These are phyloP conservation scores for Auricularia sp. DNA, from an alignment of 768 basidiomycete genomes.

Conservation along the genomic window DNA sequence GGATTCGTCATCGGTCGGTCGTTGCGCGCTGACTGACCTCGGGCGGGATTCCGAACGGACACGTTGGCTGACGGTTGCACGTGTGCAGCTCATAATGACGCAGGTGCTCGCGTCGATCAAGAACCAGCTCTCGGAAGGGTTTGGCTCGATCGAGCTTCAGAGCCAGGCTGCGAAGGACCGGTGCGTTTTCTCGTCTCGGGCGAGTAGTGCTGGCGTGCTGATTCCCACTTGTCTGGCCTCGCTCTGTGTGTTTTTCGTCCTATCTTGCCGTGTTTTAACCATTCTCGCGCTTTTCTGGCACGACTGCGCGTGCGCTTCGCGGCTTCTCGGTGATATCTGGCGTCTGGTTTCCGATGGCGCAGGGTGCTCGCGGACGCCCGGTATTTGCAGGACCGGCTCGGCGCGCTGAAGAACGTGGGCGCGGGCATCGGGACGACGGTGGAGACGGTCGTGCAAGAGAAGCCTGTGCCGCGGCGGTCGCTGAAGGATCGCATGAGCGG, in stretches of 20 bases:
- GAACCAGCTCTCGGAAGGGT: slow-evolving; percentile 81
- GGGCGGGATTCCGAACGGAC: neutral
- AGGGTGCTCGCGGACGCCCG: slow-evolving; percentile 75
- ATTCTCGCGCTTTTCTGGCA: neutral
- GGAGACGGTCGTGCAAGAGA: slow-evolving; percentile 77
- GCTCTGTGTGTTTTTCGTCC: neutral
- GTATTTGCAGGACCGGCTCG: slow-evolving; percentile 66
- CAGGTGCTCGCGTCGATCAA: slow-evolving; percentile 93
- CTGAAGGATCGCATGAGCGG: neutral
- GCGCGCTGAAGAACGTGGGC: slow-evolving; percentile 61
- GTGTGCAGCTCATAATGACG: slow-evolving; percentile 72
- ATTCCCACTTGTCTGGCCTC: neutral
- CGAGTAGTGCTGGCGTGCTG: neutral
- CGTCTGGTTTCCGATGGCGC: slow-evolving; percentile 1
- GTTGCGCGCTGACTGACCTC: neutral
- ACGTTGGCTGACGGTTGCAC: neutral
- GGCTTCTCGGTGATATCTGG: slow-evolving; percentile 7
- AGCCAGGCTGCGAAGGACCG: slow-evolving; percentile 77
- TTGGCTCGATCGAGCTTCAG: slow-evolving; percentile 69
- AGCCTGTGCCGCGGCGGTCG: slow-evolving; percentile 31
- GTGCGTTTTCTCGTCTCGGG: slow-evolving; percentile 30
- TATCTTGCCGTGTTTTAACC: neutral
- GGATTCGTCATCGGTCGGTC: neutral
- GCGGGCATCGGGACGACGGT: slow-evolving; percentile 63
- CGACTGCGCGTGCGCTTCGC: neutral